phyloP scores from a whole-genome alignment of 1,284 basidiomycete genomes.

The Pyrrhoderma lamaoense region DNA sequence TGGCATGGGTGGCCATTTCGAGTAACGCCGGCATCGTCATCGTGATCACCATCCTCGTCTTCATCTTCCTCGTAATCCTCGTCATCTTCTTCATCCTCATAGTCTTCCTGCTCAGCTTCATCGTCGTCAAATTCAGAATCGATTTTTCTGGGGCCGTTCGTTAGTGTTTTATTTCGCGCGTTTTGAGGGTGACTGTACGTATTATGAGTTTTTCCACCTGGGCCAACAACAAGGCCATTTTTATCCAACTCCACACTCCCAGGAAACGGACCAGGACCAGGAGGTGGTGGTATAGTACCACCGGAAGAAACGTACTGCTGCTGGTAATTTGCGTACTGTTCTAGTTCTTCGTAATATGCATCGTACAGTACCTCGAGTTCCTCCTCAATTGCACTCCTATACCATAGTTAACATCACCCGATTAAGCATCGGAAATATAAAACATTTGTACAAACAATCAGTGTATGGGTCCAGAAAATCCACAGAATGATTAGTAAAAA shows the following conservation, averaged over 20 bases:
- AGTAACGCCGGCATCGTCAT: slow-evolving; percentile 35
- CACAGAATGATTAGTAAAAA: slow-evolving; percentile 31
- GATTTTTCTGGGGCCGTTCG: slow-evolving; percentile 41
- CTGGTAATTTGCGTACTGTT: slow-evolving; percentile 97
- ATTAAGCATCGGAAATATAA: neutral
- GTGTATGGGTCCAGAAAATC: slow-evolving; percentile 8
- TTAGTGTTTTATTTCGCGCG: slow-evolving; percentile 24
- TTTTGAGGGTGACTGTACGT: slow-evolving; percentile 31
- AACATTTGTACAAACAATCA: slow-evolving; percentile 6
- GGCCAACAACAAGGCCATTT: slow-evolving; percentile 75
- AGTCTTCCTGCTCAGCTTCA: slow-evolving; percentile 52
- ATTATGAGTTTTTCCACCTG: slow-evolving; percentile 33
- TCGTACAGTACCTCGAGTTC: slow-evolving; percentile 99
- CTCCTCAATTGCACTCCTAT: slow-evolving; percentile 92
- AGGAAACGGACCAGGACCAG: slow-evolving; percentile 95
- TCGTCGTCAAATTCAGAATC: slow-evolving; percentile 65
- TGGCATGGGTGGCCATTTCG: slow-evolving; percentile 19
- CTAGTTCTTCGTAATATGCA: slow-evolving; percentile 99
- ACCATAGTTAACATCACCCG: slow-evolving; percentile 21
- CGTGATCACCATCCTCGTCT: slow-evolving; percentile 53
- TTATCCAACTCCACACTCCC: slow-evolving; percentile 95
- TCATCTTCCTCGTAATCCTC: slow-evolving; percentile 62
- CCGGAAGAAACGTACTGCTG: slow-evolving; percentile 85
- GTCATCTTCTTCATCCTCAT: slow-evolving; percentile 59
- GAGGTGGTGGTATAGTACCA: slow-evolving; percentile 82